A percentile compares a stretch with the other conserved stretches of the same genome.
Conservation (phyloP, 306 rosid genomes). For the Pyrus communis region DNA sequence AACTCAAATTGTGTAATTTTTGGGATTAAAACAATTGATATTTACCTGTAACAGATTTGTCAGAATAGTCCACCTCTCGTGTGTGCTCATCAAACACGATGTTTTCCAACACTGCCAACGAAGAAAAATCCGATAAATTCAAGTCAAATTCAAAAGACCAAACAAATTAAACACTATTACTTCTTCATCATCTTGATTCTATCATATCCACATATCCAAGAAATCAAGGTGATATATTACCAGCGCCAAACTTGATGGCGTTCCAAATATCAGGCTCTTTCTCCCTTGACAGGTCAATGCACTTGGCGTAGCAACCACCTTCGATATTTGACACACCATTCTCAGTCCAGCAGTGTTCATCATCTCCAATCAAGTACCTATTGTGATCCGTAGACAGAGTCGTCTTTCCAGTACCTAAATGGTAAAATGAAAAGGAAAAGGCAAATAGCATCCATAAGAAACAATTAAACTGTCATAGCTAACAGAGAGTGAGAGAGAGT, state of each 20-base stretch:
- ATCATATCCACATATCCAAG: background rate
- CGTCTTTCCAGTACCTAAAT: conserved; percentile 37
- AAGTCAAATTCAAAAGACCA: background rate
- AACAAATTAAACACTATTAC: background rate
- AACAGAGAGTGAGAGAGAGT: conserved; percentile 10
- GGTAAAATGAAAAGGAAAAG: background rate
- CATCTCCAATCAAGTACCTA: conserved; percentile 47
- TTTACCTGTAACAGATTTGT: conserved; percentile 82
- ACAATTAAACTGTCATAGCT: background rate
- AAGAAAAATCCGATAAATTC: background rate
- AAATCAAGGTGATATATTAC: conserved; percentile 14
- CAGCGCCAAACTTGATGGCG: conserved; percentile 54
- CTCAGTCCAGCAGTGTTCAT: conserved; percentile 49
- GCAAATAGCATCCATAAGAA: background rate
- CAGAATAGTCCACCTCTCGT: conserved; percentile 68
- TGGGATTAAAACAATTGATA: background rate
- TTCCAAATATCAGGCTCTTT: conserved; percentile 57
- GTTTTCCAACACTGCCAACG: conserved; percentile 63
- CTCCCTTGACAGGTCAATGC: conserved; percentile 41
- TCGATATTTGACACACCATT: conserved; percentile 50
- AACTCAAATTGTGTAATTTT: background rate
- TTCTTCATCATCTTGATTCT: background rate
- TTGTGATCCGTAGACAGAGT: conserved; percentile 52
- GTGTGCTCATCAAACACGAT: conserved; percentile 84
- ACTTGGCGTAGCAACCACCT: conserved; percentile 58